These are phyloP conservation scores for Jaminaea rosea DNA, from an alignment of 1,284 basidiomycete genomes.

Conservation along the genomic window DNA sequence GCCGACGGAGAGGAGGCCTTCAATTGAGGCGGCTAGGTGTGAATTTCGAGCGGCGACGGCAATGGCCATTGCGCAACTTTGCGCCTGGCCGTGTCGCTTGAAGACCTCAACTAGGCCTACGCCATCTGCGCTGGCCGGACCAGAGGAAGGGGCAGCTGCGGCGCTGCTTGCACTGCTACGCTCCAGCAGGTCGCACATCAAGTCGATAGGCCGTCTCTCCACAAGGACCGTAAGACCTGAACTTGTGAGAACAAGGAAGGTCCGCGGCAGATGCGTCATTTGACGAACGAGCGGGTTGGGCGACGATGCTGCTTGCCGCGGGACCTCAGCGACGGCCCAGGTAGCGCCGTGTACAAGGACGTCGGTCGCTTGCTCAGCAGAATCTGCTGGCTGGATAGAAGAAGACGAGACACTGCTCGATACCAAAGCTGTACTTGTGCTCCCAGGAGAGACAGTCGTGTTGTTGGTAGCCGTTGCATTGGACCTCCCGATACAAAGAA, in stretches of 20 bases:
- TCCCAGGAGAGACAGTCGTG: background rate
- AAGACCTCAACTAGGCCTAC: constrained; percentile 37
- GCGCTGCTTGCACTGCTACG: constrained; percentile 66
- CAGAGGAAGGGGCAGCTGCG: constrained; percentile 56
- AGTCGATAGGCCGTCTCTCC: constrained; percentile 77
- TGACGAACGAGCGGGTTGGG: constrained; percentile 73
- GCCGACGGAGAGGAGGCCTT: constrained; percentile 4
- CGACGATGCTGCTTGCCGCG: background rate
- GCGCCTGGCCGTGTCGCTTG: constrained; percentile 39
- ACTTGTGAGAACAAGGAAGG: constrained; percentile 78
- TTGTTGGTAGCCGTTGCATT: background rate
- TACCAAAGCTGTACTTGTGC: background rate
- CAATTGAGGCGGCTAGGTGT: constrained; percentile 13
- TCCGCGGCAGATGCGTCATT: constrained; percentile 61
- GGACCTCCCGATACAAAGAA: constrained; percentile 1
- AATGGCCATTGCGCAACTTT: constrained; percentile 84
- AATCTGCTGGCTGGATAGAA: constrained; percentile 1
- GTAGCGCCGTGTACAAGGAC: constrained; percentile 10
- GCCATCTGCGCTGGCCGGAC: background rate
- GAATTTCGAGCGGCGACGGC: constrained; percentile 53
- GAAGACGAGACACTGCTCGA: background rate
- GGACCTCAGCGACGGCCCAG: constrained; percentile 11
- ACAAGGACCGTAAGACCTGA: constrained; percentile 70
- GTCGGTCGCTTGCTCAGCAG: constrained; percentile 12
- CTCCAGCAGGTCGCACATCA: constrained; percentile 55